Base-by-base conservation (phyloP, 176 grass and related monocot genomes). In the Pharus latifolius region DNA sequence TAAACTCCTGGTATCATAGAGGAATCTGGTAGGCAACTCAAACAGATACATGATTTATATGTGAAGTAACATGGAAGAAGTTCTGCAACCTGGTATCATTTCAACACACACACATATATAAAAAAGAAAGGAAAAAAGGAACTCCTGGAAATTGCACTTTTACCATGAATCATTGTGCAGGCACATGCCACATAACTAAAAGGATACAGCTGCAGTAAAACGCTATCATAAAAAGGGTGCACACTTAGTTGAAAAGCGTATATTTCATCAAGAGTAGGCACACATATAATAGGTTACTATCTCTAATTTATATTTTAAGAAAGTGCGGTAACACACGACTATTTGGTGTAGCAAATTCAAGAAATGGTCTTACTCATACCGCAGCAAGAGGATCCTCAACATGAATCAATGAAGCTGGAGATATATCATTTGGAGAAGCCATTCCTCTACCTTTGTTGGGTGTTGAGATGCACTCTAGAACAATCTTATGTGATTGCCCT, bases 361-460 rank as follows among this genome's bases (percentile, higher is more conserved):
- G 24, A 61, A 5, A 65, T 57, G 28, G 5, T 53, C 45, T 49
- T 42, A 11, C 60, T 60, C 49, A 67, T 97, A 98, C 89, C 75
- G 75, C 89, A 16, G 89, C 81, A 83, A 98, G 80, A 77, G 89
- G 89, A 37, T 90, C 74, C 85, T 98, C 94, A 18, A 66, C 28
- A 55, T 98, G 94, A 88, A 98, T 75, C 74, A 93, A 82, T 2
- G 81, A 90, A 70, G 84, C 70, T 45, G 81, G 89, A 41, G 65
- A 48, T 23, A 93, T 92, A 57, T 93, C 86, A 80, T 69, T 72
- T 68, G 63, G 51, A 74, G 84, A 92, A 68, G 5, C 43, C 75
- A 98, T 79, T 69, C 94, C 94, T 87, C 86, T 88, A 68, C 94
- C 94, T 85, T 98, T 90, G 30, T 44, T 18, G 4, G 80, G 65